Conservation (phyloP, 192 early-diverging fungal genomes). For the Coemansia javaensis region DNA sequence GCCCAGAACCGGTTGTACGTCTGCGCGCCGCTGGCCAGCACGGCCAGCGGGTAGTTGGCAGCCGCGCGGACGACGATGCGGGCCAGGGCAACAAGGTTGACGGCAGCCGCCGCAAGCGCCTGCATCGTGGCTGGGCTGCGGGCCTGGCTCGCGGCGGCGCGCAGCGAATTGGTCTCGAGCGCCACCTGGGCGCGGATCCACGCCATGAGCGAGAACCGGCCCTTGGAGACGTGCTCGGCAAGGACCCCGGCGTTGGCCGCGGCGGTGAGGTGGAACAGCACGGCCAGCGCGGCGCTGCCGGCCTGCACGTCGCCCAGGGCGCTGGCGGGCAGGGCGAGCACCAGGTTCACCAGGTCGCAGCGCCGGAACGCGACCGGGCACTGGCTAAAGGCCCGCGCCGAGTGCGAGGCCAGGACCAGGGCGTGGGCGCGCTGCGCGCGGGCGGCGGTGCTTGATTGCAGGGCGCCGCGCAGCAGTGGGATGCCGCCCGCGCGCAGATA, state of each 20-base stretch:
- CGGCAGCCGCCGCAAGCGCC: conserved; percentile 9
- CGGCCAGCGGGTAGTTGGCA: conserved; percentile 26
- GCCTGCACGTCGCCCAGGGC: conserved; percentile 39
- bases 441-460: conserved; percentile 6
- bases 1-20: conserved; percentile 37
- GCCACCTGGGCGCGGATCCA: conserved; percentile 37
- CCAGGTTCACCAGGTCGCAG: conserved; percentile 13
- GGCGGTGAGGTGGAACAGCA: conserved; percentile 33
- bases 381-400: conserved; percentile 23
- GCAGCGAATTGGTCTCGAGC: conserved; percentile 26
- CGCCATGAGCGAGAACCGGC: conserved; percentile 21
- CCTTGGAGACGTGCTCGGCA: conserved; percentile 23
- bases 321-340: conserved; percentile 23
- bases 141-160: background rate
- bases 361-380: conserved; percentile 11
- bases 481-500: conserved; percentile 20
- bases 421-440: conserved; percentile 20
- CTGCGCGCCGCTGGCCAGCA: background rate
- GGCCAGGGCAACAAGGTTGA: conserved; percentile 26
- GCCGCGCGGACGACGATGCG: conserved; percentile 24
- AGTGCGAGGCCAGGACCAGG: conserved; percentile 30
- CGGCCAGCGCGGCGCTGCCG: conserved; percentile 15
- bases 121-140: background rate
- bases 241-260: conserved; percentile 18
- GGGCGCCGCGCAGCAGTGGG: conserved; percentile 21